Evolutionary conservation across 352 stramenopile species (phyloP).

Genomic region (Elongisporangium senticosum): DNA sequence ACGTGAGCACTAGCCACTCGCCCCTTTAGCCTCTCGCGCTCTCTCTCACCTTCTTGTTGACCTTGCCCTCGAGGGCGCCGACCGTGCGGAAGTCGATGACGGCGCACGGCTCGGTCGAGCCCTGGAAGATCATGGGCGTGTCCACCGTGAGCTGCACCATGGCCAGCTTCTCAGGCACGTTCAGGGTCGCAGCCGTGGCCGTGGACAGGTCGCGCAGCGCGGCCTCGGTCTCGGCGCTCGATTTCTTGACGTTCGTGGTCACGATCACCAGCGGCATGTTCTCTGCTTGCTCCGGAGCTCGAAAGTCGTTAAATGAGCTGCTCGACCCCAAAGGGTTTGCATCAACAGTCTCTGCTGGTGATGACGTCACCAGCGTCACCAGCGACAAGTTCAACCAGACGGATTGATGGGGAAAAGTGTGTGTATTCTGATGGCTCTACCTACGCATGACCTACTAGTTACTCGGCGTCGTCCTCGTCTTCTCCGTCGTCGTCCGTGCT

Average conservation of each 20-base stretch:
- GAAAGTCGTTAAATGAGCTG: not conserved
- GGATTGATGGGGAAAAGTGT: not conserved
- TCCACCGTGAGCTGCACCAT: constrained; percentile 43
- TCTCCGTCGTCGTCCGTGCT: constrained; percentile 42
- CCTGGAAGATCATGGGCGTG: constrained; percentile 25
- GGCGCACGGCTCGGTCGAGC: constrained; percentile 35
- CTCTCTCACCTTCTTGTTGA: constrained; percentile 32
- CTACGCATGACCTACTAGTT: not conserved
- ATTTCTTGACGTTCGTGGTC: constrained; percentile 31
- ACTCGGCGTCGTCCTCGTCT: constrained; percentile 26
- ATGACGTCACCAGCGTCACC: not conserved
- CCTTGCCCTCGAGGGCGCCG: constrained; percentile 40
- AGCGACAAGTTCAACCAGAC: not conserved
- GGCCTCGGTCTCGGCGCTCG: constrained; percentile 21
- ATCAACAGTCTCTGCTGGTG: not conserved
- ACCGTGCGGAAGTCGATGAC: constrained; percentile 52
- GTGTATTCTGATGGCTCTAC: not conserved
- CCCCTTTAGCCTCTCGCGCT: not conserved
- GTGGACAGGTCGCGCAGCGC: constrained; percentile 30
- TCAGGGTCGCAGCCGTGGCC: constrained; percentile 24
- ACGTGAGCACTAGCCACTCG: not conserved
- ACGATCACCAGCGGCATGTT: constrained; percentile 40
- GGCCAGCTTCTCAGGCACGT: constrained; percentile 23
- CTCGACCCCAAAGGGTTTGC: not conserved
- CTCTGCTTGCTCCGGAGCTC: not conserved